Percentiles rank a stretch among this genome's conserved stretches.
phyloP scores from a whole-genome alignment of 176 grass and related monocot species.

The Elymus sibiricus region DNA sequence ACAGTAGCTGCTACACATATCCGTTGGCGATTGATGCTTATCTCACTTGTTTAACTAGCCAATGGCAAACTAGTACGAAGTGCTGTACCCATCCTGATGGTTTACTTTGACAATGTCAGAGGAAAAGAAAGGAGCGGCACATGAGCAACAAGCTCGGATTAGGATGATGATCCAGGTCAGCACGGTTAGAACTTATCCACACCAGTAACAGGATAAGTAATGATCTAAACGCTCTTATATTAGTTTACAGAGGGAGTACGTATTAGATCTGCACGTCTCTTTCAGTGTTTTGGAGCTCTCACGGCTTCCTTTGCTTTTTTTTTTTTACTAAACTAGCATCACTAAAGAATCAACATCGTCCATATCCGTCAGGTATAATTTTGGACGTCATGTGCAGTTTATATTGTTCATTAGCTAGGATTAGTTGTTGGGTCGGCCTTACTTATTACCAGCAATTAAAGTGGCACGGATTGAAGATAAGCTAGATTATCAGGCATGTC shows the following conservation, averaged over 20 bases:
- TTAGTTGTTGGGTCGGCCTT: background rate
- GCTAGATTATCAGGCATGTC: background rate
- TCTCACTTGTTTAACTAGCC: slow-evolving; percentile 2
- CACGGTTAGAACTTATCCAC: slow-evolving; percentile 15
- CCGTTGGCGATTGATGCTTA: background rate
- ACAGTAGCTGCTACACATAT: background rate
- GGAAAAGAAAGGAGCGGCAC: background rate
- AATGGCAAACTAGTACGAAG: background rate
- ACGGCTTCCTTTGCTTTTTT: background rate
- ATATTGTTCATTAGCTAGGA: background rate
- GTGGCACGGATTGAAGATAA: background rate
- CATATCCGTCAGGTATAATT: background rate
- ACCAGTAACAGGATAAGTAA: too few species aligned
- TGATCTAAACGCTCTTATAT: too few species aligned
- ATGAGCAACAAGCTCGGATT: slow-evolving; percentile 11
- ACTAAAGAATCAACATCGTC: background rate
- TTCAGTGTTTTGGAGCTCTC: background rate
- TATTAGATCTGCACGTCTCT: background rate
- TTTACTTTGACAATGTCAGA: slow-evolving; percentile 11
- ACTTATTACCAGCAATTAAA: background rate
- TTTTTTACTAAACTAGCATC: background rate
- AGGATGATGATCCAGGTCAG: slow-evolving; percentile 28
- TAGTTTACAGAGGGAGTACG: too few species aligned
- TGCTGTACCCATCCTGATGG: slow-evolving; percentile 9
- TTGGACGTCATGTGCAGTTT: background rate